These are phyloP conservation scores for Penicillium cataractarum DNA, from an alignment of 495 filamentous ascomycete species.

Conservation along the genomic window DNA sequence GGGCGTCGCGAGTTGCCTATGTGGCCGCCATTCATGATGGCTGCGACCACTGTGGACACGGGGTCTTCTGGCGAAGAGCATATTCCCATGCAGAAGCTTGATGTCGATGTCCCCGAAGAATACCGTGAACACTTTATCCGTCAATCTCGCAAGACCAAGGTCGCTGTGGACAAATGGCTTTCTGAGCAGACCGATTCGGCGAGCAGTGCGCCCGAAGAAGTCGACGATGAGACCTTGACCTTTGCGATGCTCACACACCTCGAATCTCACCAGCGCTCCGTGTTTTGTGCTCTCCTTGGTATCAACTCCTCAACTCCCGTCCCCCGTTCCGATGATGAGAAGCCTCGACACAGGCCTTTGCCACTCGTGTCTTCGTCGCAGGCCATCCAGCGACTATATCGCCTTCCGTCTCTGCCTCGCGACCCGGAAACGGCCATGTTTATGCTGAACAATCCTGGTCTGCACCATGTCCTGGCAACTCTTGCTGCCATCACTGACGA, in stretches of 20 bases:
- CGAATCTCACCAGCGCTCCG: constrained; percentile 68
- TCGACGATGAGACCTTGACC: constrained; percentile 88
- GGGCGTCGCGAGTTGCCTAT: constrained; percentile 80
- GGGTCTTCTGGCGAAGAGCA: constrained; percentile 55
- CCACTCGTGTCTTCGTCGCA: constrained; percentile 71
- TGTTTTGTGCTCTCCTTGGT: constrained; percentile 77
- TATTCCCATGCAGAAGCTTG: constrained; percentile 77
- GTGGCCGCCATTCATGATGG: constrained; percentile 86
- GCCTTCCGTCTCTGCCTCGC: constrained; percentile 68
- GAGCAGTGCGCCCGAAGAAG: constrained; percentile 75
- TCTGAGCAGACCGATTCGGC: constrained; percentile 70
- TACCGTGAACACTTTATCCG: constrained; percentile 86
- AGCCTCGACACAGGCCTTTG: constrained; percentile 64
- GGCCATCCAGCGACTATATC: constrained; percentile 84
- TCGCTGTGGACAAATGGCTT: constrained; percentile 85
- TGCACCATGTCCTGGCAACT: constrained; percentile 86
- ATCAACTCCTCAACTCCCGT: constrained; percentile 59
- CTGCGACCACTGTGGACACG: constrained; percentile 52
- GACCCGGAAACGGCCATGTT: constrained; percentile 87
- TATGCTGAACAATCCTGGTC: constrained; percentile 77
- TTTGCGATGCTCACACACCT: constrained; percentile 93
- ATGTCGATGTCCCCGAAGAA: constrained; percentile 89
- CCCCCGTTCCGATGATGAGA: constrained; percentile 41
- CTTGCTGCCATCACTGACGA: constrained; percentile 81
- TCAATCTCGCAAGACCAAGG: constrained; percentile 83